These are phyloP conservation scores for Coemansia sp. DNA, from an alignment of 192 early-diverging fungal genomes.

Conservation along the genomic window DNA sequence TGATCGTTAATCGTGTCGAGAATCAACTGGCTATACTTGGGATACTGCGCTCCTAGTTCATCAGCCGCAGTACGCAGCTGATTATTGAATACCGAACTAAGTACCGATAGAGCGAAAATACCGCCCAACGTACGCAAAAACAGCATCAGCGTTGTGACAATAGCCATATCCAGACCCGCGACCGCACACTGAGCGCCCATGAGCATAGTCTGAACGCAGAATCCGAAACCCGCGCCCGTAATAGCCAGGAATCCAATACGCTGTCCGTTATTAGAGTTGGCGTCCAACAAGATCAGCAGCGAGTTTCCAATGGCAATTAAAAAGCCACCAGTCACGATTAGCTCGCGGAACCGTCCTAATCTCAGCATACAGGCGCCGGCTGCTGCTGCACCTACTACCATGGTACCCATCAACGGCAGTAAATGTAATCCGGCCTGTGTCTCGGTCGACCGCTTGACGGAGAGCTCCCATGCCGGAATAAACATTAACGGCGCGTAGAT, in stretches of 20 bases:
- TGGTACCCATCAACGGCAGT: slow-evolving; percentile 72
- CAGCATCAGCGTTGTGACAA: slow-evolving; percentile 64
- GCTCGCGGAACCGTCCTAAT: slow-evolving; percentile 62
- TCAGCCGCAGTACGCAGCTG: slow-evolving; percentile 41
- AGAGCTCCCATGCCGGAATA: slow-evolving; percentile 67
- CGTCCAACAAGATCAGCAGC: slow-evolving; percentile 63
- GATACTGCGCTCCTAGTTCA: slow-evolving; percentile 33
- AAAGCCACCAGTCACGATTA: slow-evolving; percentile 66
- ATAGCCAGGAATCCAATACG: slow-evolving; percentile 70
- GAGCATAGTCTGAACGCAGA: slow-evolving; percentile 73
- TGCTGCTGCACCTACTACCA: slow-evolving; percentile 67
- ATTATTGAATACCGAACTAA: slow-evolving; percentile 66
- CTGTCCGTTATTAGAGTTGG: slow-evolving; percentile 53
- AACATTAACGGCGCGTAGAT: slow-evolving; percentile 66
- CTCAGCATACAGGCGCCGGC: slow-evolving; percentile 64
- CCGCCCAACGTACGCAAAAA: slow-evolving; percentile 72
- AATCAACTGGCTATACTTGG: slow-evolving; percentile 47
- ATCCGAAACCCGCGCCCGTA: slow-evolving; percentile 75
- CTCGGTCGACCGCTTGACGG: slow-evolving; percentile 60
- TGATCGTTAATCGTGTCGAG: slow-evolving; percentile 55
- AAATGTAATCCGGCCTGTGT: slow-evolving; percentile 72
- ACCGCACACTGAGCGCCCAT: slow-evolving; percentile 75
- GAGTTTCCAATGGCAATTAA: slow-evolving; percentile 68
- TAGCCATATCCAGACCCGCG: slow-evolving; percentile 61
- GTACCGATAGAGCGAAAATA: slow-evolving; percentile 62